phyloP scores from a whole-genome alignment of 176 grass and related monocot genomes.

The Metroxylon sagu region DNA sequence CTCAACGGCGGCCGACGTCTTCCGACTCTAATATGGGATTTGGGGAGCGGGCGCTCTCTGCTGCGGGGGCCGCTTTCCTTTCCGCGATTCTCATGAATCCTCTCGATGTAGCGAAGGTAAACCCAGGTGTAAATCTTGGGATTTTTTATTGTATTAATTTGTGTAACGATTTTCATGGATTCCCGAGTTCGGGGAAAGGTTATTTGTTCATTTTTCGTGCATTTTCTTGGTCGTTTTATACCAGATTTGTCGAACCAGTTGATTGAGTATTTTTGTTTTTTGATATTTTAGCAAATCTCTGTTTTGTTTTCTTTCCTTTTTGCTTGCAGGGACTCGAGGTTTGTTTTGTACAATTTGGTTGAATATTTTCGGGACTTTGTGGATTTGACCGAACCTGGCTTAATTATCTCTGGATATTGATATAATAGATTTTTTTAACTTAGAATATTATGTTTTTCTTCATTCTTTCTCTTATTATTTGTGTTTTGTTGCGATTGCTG shows the following conservation, averaged over 20 bases:
- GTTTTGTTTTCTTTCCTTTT: no score
- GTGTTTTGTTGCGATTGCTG: slow-evolving; percentile 15
- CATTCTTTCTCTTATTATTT: neutral
- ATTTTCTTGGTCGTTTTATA: neutral
- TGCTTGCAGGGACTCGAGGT: no score
- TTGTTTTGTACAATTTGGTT: no score
- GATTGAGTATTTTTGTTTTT: no score
- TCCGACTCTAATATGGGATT: slow-evolving; percentile 30
- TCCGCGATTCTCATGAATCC: slow-evolving; percentile 86
- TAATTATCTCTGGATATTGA: no score
- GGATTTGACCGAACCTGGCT: no score
- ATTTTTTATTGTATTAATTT: neutral
- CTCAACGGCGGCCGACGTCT: neutral
- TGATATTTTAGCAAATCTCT: no score
- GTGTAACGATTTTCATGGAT: neutral
- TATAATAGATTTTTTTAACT: neutral
- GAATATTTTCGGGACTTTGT: no score
- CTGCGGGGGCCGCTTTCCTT: slow-evolving; percentile 72
- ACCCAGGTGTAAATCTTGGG: neutral
- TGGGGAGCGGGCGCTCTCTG: slow-evolving; percentile 58
- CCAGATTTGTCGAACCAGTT: neutral
- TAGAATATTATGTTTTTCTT: neutral
- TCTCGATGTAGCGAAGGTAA: slow-evolving; percentile 89
- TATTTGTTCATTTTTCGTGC: neutral
- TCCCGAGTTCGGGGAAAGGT: neutral